These are phyloP conservation scores for Neofusicoccum ribis DNA, from an alignment of 2,329 filamentous ascomycete genomes.

Conservation along the genomic window DNA sequence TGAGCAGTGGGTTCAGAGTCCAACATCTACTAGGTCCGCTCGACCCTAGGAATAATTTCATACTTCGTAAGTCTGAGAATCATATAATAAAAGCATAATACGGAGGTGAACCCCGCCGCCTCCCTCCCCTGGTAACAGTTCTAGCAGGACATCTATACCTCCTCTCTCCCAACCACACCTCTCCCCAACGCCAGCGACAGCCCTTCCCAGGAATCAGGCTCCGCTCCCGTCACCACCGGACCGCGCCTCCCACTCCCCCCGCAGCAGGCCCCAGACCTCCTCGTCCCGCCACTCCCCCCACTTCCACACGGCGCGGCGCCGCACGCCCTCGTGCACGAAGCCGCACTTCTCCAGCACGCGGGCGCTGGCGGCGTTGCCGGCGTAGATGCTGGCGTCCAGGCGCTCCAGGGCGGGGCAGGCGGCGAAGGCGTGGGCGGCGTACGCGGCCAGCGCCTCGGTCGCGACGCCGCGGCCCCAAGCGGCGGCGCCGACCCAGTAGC, in stretches of 20 bases:
- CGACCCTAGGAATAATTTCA: too few relatives aligned
- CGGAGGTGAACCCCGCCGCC: too few relatives aligned
- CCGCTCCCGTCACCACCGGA: too few relatives aligned
- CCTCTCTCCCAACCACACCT: too few relatives aligned
- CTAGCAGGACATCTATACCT: too few relatives aligned
- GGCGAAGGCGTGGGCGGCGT: constrained; percentile 39
- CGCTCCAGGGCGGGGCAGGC: constrained; percentile 25
- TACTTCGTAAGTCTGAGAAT: too few relatives aligned
- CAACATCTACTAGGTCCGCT: too few relatives aligned
- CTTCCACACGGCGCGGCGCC: constrained; percentile 38
- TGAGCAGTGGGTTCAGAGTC: too few relatives aligned
- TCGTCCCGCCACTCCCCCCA: constrained; percentile 34
- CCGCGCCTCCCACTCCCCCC: constrained; percentile 23
- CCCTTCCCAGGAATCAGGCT: too few relatives aligned
- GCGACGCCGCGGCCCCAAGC: constrained; percentile 38
- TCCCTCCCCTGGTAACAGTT: too few relatives aligned
- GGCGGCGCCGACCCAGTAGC: constrained; percentile 44
- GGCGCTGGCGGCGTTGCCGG: constrained; percentile 38
- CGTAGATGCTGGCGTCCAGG: constrained; percentile 32
- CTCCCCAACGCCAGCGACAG: too few relatives aligned
- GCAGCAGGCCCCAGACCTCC: constrained; percentile 38
- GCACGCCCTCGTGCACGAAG: constrained; percentile 38
- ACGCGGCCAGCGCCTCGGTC: constrained; percentile 34
- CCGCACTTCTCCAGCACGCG: constrained; percentile 40
- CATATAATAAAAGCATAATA: too few relatives aligned